Evolutionary conservation across 1,139 yeast genomes (phyloP).

Genomic region (Yamadazyma membranifaciens): DNA sequence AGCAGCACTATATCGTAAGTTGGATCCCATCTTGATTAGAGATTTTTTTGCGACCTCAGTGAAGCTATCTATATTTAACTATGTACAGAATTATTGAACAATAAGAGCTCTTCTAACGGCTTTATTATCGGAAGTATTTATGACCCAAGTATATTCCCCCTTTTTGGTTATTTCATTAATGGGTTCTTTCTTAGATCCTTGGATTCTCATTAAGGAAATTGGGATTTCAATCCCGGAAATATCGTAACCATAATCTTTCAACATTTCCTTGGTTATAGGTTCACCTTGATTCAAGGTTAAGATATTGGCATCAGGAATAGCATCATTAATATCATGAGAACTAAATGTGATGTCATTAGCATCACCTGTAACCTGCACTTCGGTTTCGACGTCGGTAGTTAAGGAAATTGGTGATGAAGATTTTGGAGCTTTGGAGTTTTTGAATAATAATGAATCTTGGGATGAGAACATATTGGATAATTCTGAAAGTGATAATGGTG

Average conservation of each 20-base stretch:
- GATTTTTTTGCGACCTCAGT: not conserved
- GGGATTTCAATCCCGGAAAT: conserved; percentile 34
- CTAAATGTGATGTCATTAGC: conserved; percentile 13
- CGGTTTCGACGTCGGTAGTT: not conserved
- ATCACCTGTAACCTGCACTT: too few species aligned
- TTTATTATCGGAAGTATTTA: conserved; percentile 13
- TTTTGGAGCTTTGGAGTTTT: not conserved
- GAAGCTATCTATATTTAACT: not conserved
- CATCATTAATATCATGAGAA: conserved; percentile 32
- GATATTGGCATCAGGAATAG: conserved; percentile 28
- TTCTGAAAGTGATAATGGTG: conserved; percentile 40
- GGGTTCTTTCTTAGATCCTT: conserved; percentile 14
- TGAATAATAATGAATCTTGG: not conserved
- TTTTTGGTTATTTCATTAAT: conserved; percentile 22
- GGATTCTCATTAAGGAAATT: conserved; percentile 20
- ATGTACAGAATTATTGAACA: conserved; percentile 5
- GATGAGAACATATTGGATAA: conserved; percentile 32
- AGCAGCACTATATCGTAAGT: conserved; percentile 42
- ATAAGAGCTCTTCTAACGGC: conserved; percentile 9
- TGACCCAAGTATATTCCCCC: conserved; percentile 29
- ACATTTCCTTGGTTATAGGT: conserved; percentile 28
- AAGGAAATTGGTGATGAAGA: conserved; percentile 1
- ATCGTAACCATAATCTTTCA: conserved; percentile 25
- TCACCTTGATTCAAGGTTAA: conserved; percentile 18
- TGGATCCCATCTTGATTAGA: conserved; percentile 21